phyloP scores from a whole-genome alignment of 164 flowering plant genomes.

The Annona squamosa region DNA sequence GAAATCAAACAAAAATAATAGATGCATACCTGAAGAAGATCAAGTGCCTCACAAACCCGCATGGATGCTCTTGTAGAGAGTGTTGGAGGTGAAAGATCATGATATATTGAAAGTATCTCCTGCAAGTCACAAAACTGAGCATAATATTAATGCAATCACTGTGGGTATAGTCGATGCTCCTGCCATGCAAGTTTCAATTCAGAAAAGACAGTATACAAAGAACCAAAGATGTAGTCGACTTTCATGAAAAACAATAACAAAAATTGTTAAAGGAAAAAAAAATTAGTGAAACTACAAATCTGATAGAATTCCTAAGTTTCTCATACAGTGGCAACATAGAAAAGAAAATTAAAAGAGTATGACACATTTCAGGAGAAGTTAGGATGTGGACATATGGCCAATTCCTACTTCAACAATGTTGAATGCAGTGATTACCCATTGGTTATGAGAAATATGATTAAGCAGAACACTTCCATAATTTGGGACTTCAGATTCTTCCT shows the following conservation, averaged over 20 bases:
- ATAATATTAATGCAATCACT: background rate
- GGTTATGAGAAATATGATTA: too few species aligned
- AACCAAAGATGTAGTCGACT: background rate
- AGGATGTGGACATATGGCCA: too few species aligned
- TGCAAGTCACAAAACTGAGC: constrained; percentile 19
- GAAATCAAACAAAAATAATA: background rate
- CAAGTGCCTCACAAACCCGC: constrained; percentile 91
- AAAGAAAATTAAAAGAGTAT: too few species aligned
- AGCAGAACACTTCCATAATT: too few species aligned
- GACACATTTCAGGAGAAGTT: too few species aligned
- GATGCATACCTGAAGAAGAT: constrained; percentile 68
- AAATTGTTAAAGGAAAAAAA: background rate
- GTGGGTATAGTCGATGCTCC: background rate
- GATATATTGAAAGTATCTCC: constrained; percentile 88
- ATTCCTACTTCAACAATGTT: too few species aligned
- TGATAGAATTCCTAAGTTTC: too few species aligned
- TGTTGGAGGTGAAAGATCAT: constrained; percentile 72
- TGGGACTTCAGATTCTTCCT: too few species aligned
- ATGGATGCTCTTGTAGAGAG: constrained; percentile 70
- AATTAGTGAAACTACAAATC: too few species aligned
- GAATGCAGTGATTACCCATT: too few species aligned
- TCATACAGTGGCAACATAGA: too few species aligned
- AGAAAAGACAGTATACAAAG: background rate
- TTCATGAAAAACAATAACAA: background rate
- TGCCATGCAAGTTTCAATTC: background rate